A percentile compares a stretch with the other conserved stretches of the same genome.
Conservation (phyloP, 371 early-diverging fungal genomes). For the Mucor irregularis region DNA sequence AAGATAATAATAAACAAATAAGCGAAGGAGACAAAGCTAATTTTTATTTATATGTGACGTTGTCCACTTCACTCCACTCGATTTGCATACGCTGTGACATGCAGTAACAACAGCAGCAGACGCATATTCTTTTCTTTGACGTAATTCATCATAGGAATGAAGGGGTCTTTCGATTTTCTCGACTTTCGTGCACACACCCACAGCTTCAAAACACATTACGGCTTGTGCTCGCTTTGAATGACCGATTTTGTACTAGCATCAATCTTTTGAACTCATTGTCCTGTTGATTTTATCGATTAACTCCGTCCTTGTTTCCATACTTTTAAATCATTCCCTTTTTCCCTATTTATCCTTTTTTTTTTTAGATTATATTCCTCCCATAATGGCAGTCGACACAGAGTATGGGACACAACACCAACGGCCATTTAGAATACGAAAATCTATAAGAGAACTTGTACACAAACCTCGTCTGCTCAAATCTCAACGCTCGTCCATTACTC, state of each 20-base stretch:
- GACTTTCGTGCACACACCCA: too few species aligned
- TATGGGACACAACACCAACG: slow-evolving; percentile 18
- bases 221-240: too few species aligned
- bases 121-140: slow-evolving; percentile 4
- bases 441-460: slow-evolving; percentile 37
- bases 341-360: slow-evolving; percentile 3
- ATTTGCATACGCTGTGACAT: background rate
- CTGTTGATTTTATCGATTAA: too few species aligned
- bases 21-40: background rate
- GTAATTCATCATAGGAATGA: slow-evolving; percentile 3
- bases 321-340: background rate
- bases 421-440: slow-evolving; percentile 32
- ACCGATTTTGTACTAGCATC: too few species aligned
- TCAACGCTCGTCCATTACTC: slow-evolving; percentile 13
- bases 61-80: too few species aligned
- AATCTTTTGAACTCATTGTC: too few species aligned
- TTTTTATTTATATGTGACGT: background rate
- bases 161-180: too few species aligned
- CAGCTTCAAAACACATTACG: too few species aligned
- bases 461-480: slow-evolving; percentile 22
- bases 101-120: too few species aligned
- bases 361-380: background rate
- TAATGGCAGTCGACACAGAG: background rate
- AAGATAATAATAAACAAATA: background rate
- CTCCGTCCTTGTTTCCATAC: background rate